Evolutionary conservation across 352 stramenopile genomes (phyloP).

Genomic region (Aphanomyces stellatus): DNA sequence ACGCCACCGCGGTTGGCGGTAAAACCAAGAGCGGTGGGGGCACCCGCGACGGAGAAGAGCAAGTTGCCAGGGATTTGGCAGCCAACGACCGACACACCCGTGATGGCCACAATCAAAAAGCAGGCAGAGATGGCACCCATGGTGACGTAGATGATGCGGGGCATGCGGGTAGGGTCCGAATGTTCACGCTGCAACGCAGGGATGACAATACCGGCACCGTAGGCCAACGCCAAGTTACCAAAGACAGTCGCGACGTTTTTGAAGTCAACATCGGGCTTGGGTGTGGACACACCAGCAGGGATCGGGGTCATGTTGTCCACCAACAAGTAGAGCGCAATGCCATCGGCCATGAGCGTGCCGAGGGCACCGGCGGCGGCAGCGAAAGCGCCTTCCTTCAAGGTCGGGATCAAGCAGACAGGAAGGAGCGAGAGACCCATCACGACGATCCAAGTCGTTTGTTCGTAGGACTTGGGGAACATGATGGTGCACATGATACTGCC

Average conservation of each 20-base stretch:
- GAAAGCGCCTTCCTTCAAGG: conserved; percentile 20
- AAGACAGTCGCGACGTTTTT: conserved; percentile 16
- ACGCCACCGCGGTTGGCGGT: conserved; percentile 14
- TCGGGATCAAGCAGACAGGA: conserved; percentile 19
- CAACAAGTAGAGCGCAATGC: conserved; percentile 15
- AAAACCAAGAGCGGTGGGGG: conserved; percentile 9
- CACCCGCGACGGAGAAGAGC: conserved; percentile 9
- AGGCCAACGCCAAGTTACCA: conserved; percentile 21
- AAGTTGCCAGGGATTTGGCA: conserved; percentile 21
- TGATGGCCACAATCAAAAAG: conserved; percentile 19
- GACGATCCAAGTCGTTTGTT: conserved; percentile 19
- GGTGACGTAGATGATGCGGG: conserved; percentile 13
- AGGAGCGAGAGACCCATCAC: conserved; percentile 18
- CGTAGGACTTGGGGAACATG: conserved; percentile 16
- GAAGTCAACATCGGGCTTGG: conserved; percentile 13
- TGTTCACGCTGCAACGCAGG: conserved; percentile 19
- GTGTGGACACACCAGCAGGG: not conserved
- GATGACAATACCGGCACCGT: conserved; percentile 22
- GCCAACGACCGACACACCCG: conserved; percentile 7
- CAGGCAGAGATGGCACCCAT: conserved; percentile 12
- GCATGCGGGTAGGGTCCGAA: conserved; percentile 19
- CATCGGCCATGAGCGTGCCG: conserved; percentile 17
- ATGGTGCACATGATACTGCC: conserved; percentile 9
- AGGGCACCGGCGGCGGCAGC: conserved; percentile 8
- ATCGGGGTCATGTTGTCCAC: conserved; percentile 23